Percentiles rank a stretch among this genome's conserved stretches.
Evolutionary conservation across 495 filamentous ascomycete species (phyloP).

Genomic region (Tuber aestivum): DNA sequence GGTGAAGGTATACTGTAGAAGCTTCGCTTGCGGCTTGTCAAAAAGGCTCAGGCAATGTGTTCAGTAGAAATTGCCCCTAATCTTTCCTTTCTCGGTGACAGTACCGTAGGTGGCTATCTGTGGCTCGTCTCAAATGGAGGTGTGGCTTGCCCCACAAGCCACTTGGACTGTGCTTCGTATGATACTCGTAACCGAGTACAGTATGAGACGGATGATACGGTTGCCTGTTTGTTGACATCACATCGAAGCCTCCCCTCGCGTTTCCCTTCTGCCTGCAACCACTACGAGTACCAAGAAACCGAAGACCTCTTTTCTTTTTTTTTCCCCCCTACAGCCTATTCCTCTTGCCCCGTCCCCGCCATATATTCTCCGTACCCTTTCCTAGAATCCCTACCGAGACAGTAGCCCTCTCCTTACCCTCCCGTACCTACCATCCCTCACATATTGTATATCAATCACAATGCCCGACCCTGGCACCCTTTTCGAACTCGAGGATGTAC

Average conservation of each 20-base stretch:
- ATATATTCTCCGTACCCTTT: not conserved
- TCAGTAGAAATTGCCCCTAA: constrained; percentile 2
- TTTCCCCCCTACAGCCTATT: not conserved
- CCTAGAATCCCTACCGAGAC: not conserved
- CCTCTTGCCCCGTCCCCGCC: not conserved
- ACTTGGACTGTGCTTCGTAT: not conserved
- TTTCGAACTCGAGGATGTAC: constrained; percentile 33
- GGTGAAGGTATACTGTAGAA: not conserved
- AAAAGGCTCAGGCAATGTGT: not conserved
- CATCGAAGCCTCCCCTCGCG: constrained; percentile 9
- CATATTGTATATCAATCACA: not conserved
- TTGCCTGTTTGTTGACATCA: not conserved
- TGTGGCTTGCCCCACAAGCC: not conserved
- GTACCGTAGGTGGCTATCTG: not conserved
- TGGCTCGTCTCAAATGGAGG: not conserved
- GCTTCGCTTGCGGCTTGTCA: not conserved
- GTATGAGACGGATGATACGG: no score
- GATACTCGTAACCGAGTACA: no score
- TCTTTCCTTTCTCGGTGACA: not conserved
- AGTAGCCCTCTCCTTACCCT: not conserved
- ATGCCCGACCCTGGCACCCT: constrained; percentile 19
- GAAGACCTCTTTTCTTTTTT: not conserved
- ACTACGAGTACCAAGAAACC: constrained; percentile 7
- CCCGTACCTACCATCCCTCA: not conserved
- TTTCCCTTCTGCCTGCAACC: constrained; percentile 7